Conservation (phyloP, 306 rosid species). For the Hippophae tibetana region DNA sequence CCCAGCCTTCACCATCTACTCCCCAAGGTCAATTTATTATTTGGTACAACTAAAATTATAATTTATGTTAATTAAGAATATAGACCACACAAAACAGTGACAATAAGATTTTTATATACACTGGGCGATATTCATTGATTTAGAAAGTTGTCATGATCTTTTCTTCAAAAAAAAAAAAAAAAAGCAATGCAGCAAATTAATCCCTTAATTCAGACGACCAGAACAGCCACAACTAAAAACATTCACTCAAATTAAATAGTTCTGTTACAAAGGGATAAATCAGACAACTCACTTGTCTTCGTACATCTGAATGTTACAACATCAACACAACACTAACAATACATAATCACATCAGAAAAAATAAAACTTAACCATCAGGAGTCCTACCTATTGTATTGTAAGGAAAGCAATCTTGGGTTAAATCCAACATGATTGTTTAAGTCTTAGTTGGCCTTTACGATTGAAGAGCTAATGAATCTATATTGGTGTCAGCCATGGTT, state of each 20-base stretch:
- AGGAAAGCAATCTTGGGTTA: slow-evolving; percentile 28
- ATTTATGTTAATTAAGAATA: no score
- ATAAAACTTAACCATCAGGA: slow-evolving; percentile 25
- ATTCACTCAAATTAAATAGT: slow-evolving; percentile 31
- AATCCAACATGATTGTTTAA: slow-evolving; percentile 20
- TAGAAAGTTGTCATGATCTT: no score
- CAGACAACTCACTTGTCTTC: slow-evolving; percentile 23
- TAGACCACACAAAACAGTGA: no score
- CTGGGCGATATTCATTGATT: no score
- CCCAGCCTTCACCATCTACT: no score
- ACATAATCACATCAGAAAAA: slow-evolving; percentile 28
- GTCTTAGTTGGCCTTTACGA: slow-evolving; percentile 22
- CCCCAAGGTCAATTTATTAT: no score
- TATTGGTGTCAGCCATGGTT: slow-evolving; percentile 34
- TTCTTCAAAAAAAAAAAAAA: no score
- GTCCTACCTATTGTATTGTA: slow-evolving; percentile 34
- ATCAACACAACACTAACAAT: slow-evolving; percentile 35
- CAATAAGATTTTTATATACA: no score
- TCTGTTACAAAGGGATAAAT: slow-evolving; percentile 24
- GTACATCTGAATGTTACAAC: slow-evolving; percentile 48
- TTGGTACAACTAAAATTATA: no score
- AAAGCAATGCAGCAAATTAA: no score
- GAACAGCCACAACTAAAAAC: slow-evolving; percentile 16
- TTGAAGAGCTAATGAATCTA: slow-evolving; percentile 20
- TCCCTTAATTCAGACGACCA: neutral